These are phyloP conservation scores for Hypoxylon sp. DNA, from an alignment of 2,329 filamentous ascomycete species.

Conservation along the genomic window DNA sequence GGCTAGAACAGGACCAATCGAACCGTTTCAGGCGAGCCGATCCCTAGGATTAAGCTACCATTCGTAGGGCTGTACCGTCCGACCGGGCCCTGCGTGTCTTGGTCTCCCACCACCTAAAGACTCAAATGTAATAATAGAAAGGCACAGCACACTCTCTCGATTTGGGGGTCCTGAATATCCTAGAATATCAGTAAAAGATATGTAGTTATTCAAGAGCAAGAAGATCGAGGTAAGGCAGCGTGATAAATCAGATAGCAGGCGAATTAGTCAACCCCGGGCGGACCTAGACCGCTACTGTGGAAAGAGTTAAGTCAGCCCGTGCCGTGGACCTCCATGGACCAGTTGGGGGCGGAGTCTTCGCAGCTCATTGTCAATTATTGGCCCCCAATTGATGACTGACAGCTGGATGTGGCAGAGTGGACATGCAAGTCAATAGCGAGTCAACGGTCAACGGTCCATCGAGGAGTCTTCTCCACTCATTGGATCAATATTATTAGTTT, in stretches of 20 bases:
- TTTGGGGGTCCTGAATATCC: constrained; percentile 3
- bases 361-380: constrained; percentile 26
- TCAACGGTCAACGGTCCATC: constrained; percentile 18
- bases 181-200: constrained; percentile 2
- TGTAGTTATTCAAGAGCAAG: not conserved
- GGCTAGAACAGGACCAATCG: constrained; percentile 40
- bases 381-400: constrained; percentile 44
- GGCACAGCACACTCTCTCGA: not conserved
- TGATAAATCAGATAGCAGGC: constrained; percentile 27
- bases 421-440: constrained; percentile 31
- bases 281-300: constrained; percentile 40
- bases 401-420: constrained; percentile 37
- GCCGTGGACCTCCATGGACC: constrained; percentile 7
- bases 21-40: constrained; percentile 38
- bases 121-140: constrained; percentile 13
- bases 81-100: constrained; percentile 45
- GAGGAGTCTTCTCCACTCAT: constrained; percentile 30
- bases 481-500: constrained; percentile 26
- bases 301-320: constrained; percentile 38
- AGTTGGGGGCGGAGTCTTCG: constrained; percentile 30
- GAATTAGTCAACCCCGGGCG: constrained; percentile 23
- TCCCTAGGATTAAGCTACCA: constrained; percentile 42
- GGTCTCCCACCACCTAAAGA: constrained; percentile 38
- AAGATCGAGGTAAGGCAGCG: constrained; percentile 9
- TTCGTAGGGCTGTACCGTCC: constrained; percentile 45